A percentile compares a stretch with the other conserved stretches of the same genome.
phyloP scores from a whole-genome alignment of 129 eudicot genomes.

The Lactuca sativa region DNA sequence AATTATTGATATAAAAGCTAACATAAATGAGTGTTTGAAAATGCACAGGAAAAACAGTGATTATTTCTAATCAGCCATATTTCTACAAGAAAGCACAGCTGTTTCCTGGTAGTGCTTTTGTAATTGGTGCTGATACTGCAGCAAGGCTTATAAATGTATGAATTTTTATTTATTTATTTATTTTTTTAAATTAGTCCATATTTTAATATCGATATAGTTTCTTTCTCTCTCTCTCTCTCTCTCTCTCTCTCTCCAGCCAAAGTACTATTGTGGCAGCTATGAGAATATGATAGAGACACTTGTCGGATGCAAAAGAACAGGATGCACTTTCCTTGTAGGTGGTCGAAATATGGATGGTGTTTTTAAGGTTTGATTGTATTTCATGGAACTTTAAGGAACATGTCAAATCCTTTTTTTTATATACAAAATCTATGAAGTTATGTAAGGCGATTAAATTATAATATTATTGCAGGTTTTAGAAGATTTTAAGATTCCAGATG shows the following conservation, averaged over 20 bases:
- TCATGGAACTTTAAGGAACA: background rate
- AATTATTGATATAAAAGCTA: background rate
- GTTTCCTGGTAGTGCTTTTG: constrained; percentile 98
- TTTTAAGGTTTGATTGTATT: constrained; percentile 56
- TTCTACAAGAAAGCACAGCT: constrained; percentile 95
- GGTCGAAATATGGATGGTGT: constrained; percentile 87
- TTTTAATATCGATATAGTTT: too few relatives aligned
- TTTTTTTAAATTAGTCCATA: background rate
- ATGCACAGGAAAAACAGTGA: constrained; percentile 87
- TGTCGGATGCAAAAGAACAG: constrained; percentile 71
- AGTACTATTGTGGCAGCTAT: constrained; percentile 71
- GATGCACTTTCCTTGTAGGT: constrained; percentile 75
- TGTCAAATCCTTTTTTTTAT: background rate
- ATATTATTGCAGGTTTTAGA: constrained; percentile 69
- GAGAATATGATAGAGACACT: constrained; percentile 73
- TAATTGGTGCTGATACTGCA: constrained; percentile 94
- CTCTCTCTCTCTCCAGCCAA: constrained; percentile 71
- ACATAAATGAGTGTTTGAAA: constrained; percentile 7
- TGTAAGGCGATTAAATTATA: background rate
- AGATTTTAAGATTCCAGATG: constrained; percentile 74
- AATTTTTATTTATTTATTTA: constrained; percentile 5
- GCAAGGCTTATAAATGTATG: constrained; percentile 87
- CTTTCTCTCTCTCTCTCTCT: too few relatives aligned
- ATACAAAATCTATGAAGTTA: background rate
- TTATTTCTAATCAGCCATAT: constrained; percentile 88